Percentiles rank a stretch among this genome's conserved stretches.
Evolutionary conservation across 73 alveolate species (phyloP).

Genomic region (Effrenium voratum): DNA sequence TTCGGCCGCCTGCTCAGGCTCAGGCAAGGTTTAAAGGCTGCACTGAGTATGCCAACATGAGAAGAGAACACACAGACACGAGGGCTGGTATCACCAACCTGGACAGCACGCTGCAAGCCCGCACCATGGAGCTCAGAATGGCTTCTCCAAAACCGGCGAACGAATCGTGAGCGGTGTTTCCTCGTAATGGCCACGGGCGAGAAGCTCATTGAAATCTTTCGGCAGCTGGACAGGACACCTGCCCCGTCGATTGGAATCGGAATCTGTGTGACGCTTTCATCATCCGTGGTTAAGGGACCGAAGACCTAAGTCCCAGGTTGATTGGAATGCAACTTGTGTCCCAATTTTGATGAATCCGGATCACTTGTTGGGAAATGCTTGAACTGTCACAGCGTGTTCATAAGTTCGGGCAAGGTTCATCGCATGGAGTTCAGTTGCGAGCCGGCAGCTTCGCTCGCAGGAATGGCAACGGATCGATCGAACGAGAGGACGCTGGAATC

Average conservation of each 20-base stretch:
- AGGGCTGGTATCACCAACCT: background rate
- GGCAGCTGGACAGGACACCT: conserved; percentile 74
- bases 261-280: no score
- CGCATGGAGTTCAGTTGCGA: no score
- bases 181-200: conserved; percentile 72
- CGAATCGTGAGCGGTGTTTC: background rate
- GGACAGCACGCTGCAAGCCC: background rate
- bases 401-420: no score
- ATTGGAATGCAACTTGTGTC: no score
- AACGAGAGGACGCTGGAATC: conserved; percentile 34
- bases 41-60: background rate
- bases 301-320: no score
- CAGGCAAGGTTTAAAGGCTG: no score
- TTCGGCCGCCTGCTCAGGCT: no score
- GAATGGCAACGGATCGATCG: conserved; percentile 84
- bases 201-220: conserved; percentile 71
- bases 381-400: no score
- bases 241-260: background rate
- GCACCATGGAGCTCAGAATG: background rate
- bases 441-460: background rate
- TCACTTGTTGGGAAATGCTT: no score
- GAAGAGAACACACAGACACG: background rate
- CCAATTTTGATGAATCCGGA: no score
- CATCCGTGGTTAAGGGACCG: no score
- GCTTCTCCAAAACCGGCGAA: background rate